These are phyloP conservation scores for Penstemon newberryi DNA, from an alignment of 257 asterid genomes.

Conservation along the genomic window DNA sequence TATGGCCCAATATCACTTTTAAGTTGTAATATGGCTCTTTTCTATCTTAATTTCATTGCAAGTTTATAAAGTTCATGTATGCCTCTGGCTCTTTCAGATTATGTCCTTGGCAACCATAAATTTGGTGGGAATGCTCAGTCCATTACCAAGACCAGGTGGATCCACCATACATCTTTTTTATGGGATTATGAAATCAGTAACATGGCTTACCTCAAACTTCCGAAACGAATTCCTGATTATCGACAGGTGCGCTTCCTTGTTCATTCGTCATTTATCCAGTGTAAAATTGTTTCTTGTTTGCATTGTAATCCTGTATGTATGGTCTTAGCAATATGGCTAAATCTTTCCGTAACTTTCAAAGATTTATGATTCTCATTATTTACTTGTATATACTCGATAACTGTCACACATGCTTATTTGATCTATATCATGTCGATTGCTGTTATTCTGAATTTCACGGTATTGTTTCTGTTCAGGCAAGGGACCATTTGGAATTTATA, in stretches of 20 bases:
- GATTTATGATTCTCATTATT: constrained; percentile 13
- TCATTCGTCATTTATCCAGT: background rate
- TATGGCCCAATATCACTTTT: background rate
- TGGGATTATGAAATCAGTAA: constrained; percentile 78
- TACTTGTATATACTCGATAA: background rate
- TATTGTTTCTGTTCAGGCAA: constrained; percentile 44
- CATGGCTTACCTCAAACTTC: constrained; percentile 85
- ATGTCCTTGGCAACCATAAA: constrained; percentile 73
- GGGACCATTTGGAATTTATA: constrained; percentile 72
- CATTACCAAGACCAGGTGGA: constrained; percentile 79
- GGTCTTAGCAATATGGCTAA: background rate
- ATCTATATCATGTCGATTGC: background rate
- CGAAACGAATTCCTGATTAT: constrained; percentile 75
- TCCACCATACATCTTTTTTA: constrained; percentile 87
- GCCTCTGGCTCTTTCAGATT: constrained; percentile 51
- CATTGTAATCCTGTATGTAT: background rate
- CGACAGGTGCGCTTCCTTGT: constrained; percentile 55
- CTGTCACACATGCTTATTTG: background rate
- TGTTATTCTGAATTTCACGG: constrained; percentile 10
- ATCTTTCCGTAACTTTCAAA: background rate
- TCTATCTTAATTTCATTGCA: background rate
- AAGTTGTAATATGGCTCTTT: background rate
- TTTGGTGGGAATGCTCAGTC: constrained; percentile 98
- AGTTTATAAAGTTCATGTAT: constrained; percentile 15
- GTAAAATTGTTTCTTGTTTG: constrained; percentile 12